Evolutionary conservation across 192 early-diverging fungal species (phyloP).

Genomic region (Backusella morwellensis): DNA sequence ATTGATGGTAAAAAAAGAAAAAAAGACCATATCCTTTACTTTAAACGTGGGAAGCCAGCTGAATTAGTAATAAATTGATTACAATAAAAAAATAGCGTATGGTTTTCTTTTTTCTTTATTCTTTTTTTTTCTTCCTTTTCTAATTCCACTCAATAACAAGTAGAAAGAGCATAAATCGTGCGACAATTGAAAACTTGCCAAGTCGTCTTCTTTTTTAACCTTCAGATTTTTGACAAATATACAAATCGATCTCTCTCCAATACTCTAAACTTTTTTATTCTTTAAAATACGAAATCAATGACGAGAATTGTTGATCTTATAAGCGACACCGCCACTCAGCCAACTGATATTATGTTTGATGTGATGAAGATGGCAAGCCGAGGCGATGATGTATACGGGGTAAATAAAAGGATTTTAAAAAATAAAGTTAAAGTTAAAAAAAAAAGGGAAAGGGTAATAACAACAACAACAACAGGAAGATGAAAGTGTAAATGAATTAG

Average conservation of each 20-base stretch:
- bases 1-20: not conserved
- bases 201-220: not conserved
- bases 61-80: not conserved
- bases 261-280: not conserved
- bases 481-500: slow-evolving; percentile 58
- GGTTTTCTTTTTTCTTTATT: not conserved
- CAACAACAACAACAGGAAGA: slow-evolving; percentile 15
- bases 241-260: not conserved
- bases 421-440: not conserved
- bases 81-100: not conserved
- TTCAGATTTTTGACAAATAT: not conserved
- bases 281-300: not conserved
- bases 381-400: slow-evolving; percentile 58
- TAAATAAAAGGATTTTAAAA: slow-evolving; percentile 7
- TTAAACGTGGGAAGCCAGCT: not conserved
- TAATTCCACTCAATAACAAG: not conserved
- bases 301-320: slow-evolving; percentile 34
- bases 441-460: not conserved
- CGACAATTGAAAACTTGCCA: not conserved
- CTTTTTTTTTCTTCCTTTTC: not conserved
- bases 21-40: not conserved
- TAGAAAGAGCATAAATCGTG: not conserved
- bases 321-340: slow-evolving; percentile 57
- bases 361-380: slow-evolving; percentile 54
- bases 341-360: slow-evolving; percentile 65